These are phyloP conservation scores for Ophiostoma australiae DNA, from an alignment of 2,329 filamentous ascomycete genomes.

Conservation along the genomic window DNA sequence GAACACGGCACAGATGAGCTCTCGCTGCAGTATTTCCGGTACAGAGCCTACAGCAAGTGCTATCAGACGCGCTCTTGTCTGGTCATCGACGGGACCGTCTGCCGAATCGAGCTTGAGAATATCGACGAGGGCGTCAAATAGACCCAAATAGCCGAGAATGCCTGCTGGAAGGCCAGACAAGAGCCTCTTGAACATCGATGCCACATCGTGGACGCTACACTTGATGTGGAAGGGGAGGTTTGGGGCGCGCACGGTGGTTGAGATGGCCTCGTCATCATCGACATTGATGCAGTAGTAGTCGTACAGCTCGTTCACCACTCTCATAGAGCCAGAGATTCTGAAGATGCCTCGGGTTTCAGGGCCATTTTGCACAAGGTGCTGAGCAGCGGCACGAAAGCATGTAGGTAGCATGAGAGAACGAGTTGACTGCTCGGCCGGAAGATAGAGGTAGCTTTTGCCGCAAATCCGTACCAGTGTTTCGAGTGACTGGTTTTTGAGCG, in stretches of 20 bases:
- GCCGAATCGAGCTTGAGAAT: conserved; percentile 44
- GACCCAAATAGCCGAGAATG: conserved; percentile 56
- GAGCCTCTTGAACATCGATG: conserved; percentile 63
- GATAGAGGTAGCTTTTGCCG: conserved; percentile 57
- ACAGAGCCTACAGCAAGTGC: conserved; percentile 58
- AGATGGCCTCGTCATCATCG: conserved; percentile 44
- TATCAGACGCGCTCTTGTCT: conserved; percentile 59
- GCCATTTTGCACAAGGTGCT: conserved; percentile 56
- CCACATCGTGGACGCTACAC: conserved; percentile 59
- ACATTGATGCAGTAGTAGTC: conserved; percentile 57
- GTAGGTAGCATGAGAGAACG: conserved; percentile 57
- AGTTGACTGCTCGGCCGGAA: conserved; percentile 56
- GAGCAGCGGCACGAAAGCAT: conserved; percentile 61
- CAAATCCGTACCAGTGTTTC: conserved; percentile 58
- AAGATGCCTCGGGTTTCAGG: conserved; percentile 56
- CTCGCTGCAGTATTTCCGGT: conserved; percentile 55
- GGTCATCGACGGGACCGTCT: conserved; percentile 49
- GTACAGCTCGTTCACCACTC: conserved; percentile 54
- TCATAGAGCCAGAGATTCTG: conserved; percentile 56
- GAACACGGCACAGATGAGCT: conserved; percentile 63
- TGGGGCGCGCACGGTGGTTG: conserved; percentile 54
- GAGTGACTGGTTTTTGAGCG: conserved; percentile 48
- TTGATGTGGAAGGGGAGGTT: conserved; percentile 57
- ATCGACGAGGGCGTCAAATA: conserved; percentile 59
- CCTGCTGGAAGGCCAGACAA: conserved; percentile 59